Evolutionary conservation across 257 asterid genomes (phyloP).

Genomic region (Mitragyna speciosa): DNA sequence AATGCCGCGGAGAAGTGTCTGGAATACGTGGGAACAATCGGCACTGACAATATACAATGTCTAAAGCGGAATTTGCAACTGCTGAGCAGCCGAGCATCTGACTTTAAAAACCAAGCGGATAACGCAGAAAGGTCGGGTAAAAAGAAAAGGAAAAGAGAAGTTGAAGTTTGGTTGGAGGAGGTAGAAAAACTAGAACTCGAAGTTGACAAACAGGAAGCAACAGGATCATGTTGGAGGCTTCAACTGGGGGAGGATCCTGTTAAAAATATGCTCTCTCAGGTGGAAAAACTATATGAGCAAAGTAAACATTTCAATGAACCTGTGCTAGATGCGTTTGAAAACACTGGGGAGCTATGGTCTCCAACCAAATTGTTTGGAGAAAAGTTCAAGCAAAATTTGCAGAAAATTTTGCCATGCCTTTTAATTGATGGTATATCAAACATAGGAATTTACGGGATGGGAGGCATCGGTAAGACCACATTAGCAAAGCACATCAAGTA

Average conservation of each 20-base stretch:
- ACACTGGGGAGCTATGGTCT: not conserved
- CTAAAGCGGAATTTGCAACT: too few relatives aligned
- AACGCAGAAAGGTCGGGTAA: too few relatives aligned
- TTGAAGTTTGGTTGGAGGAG: not conserved
- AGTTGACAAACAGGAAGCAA: not conserved
- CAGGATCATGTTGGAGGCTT: not conserved
- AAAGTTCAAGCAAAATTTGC: not conserved
- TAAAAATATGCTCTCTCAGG: not conserved
- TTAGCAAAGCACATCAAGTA: not conserved
- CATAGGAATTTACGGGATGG: not conserved
- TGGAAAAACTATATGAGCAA: not conserved
- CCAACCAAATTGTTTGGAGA: not conserved
- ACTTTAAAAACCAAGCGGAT: too few relatives aligned
- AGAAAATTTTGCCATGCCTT: not conserved
- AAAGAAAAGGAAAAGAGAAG: too few relatives aligned
- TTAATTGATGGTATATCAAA: not conserved
- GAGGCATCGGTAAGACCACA: not conserved
- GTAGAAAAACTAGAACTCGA: not conserved
- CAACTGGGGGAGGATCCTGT: too few relatives aligned
- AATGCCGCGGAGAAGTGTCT: too few relatives aligned
- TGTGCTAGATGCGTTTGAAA: not conserved
- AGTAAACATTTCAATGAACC: not conserved
- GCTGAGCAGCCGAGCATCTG: too few relatives aligned
- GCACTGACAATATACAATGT: too few relatives aligned
- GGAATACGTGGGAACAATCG: too few relatives aligned